Conservation (phyloP, 2,329 filamentous ascomycete genomes). For the Phialemonium atrogriseum region DNA sequence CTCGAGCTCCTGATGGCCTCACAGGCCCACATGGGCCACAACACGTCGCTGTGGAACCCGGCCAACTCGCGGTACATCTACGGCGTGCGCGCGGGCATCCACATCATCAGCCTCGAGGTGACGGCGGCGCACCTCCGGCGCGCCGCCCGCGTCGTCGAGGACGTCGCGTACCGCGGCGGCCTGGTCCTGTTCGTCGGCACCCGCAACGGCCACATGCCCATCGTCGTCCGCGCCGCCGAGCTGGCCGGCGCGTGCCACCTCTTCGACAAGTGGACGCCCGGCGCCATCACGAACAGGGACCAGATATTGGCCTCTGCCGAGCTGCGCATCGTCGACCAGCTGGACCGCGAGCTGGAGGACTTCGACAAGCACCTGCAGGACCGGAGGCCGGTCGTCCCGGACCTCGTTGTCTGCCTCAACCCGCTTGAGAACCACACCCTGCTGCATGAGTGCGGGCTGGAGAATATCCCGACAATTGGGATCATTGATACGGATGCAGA, state of each 20-base stretch:
- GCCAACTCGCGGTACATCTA: constrained; percentile 91
- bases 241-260: constrained; percentile 75
- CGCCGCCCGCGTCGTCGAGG: constrained; percentile 84
- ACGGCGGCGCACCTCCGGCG: constrained; percentile 86
- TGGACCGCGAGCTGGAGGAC: constrained; percentile 51
- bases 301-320: constrained; percentile 67
- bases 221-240: constrained; percentile 73
- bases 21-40: constrained; percentile 84
- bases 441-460: constrained; percentile 82
- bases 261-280: constrained; percentile 88
- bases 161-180: constrained; percentile 74
- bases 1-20: constrained; percentile 85
- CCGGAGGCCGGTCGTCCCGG: constrained; percentile 65
- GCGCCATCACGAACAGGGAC: constrained; percentile 85
- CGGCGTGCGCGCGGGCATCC: constrained; percentile 77
- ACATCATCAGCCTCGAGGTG: constrained; percentile 86
- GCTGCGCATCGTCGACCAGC: constrained; percentile 68
- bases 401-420: constrained; percentile 88
- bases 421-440: constrained; percentile 86
- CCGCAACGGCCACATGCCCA: constrained; percentile 68
- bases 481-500: constrained; percentile 91
- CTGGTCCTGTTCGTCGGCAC: constrained; percentile 89
- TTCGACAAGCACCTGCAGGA: constrained; percentile 59
- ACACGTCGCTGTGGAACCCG: constrained; percentile 88
- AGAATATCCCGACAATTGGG: constrained; percentile 88